Conservation (phyloP, 2,329 filamentous ascomycete species). For the Akanthomyces muscarius region DNA sequence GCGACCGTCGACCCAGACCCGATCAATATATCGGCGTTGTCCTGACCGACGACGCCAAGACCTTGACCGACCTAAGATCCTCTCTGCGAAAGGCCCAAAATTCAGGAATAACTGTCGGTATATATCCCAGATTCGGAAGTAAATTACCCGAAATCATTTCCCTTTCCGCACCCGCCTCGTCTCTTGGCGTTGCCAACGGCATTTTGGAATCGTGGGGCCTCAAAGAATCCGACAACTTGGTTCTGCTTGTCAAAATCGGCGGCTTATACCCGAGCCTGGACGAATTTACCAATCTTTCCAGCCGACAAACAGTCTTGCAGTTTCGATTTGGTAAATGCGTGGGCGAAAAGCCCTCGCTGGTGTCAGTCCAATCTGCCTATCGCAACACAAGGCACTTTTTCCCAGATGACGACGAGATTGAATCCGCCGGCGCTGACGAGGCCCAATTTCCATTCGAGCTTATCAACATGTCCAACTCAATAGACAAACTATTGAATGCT, state of each 20-base stretch:
- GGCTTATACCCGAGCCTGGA: slow-evolving; percentile 59
- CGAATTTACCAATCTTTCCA: slow-evolving; percentile 42
- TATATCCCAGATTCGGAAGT: slow-evolving; percentile 46
- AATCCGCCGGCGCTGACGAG: background rate
- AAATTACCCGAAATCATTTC: slow-evolving; percentile 47
- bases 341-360: slow-evolving; percentile 65
- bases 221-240: slow-evolving; percentile 61
- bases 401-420: background rate
- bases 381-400: slow-evolving; percentile 19
- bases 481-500: slow-evolving; percentile 3
- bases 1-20: slow-evolving; percentile 22
- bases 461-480: slow-evolving; percentile 11
- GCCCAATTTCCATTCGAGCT: slow-evolving; percentile 2
- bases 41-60: background rate
- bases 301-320: slow-evolving; percentile 33
- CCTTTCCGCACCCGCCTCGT: slow-evolving; percentile 64
- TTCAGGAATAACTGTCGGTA: slow-evolving; percentile 67
- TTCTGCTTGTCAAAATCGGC: slow-evolving; percentile 65
- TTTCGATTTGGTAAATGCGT: slow-evolving; percentile 68
- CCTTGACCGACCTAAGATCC: slow-evolving; percentile 41
- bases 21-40: slow-evolving; percentile 29
- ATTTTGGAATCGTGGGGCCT: slow-evolving; percentile 76
- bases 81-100: slow-evolving; percentile 52
- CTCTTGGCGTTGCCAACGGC: slow-evolving; percentile 70
- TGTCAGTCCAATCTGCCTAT: slow-evolving; percentile 52